A percentile compares a stretch with the other conserved stretches of the same genome.
These are phyloP conservation scores for Geotrichum cucujoidarum DNA, from an alignment of 1,139 yeast species.

Conservation along the genomic window DNA sequence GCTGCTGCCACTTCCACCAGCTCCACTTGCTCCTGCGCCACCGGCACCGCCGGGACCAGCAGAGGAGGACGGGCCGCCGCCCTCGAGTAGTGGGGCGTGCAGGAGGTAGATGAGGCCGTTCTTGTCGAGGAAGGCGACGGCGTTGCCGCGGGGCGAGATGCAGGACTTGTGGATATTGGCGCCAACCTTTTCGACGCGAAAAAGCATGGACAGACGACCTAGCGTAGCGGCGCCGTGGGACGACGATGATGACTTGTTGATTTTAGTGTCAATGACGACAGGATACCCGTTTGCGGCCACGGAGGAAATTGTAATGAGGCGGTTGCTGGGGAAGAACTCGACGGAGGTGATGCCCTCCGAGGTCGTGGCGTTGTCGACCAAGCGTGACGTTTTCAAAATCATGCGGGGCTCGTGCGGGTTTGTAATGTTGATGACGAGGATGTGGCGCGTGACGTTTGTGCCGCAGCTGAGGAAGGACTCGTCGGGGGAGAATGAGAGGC, in stretches of 20 bases:
- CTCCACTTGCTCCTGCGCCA: background rate
- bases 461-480: conserved; percentile 71
- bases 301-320: conserved; percentile 55
- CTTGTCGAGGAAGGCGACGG: conserved; percentile 72
- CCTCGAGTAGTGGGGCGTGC: conserved; percentile 52
- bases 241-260: conserved; percentile 40
- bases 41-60: background rate
- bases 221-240: conserved; percentile 31
- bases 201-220: conserved; percentile 33
- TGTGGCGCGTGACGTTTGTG: conserved; percentile 78
- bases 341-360: conserved; percentile 80
- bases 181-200: conserved; percentile 76
- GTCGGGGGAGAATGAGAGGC: conserved; percentile 64
- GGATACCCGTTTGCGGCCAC: conserved; percentile 54
- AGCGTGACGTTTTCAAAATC: conserved; percentile 56
- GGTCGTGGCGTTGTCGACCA: conserved; percentile 60
- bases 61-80: conserved; percentile 34
- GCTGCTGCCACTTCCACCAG: background rate
- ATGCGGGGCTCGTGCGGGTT: conserved; percentile 65
- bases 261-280: conserved; percentile 53
- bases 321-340: conserved; percentile 58
- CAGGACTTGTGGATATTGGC: conserved; percentile 67
- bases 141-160: conserved; percentile 71
- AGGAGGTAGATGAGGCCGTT: conserved; percentile 71
- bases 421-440: conserved; percentile 66